These are phyloP conservation scores for Jatropha multifida DNA, from an alignment of 441 rosid species.

Conservation along the genomic window DNA sequence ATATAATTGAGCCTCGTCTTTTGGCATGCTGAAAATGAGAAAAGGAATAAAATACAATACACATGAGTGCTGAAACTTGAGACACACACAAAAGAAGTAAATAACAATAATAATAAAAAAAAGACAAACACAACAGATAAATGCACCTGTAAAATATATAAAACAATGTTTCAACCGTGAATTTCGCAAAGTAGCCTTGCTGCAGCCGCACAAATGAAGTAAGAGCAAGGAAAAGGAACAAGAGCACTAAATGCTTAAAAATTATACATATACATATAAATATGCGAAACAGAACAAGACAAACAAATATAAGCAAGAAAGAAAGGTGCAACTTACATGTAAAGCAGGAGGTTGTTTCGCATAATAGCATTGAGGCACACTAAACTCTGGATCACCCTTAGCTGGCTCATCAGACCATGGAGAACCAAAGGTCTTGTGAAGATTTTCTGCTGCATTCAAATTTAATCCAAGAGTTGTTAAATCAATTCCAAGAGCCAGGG, in stretches of 20 bases:
- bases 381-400: conserved; percentile 89
- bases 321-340: conserved; percentile 50
- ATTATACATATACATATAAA: neutral
- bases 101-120: neutral
- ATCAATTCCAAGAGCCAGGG: conserved; percentile 95
- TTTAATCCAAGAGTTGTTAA: conserved; percentile 85
- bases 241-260: conserved; percentile 4
- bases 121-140: conserved; percentile 11
- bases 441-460: conserved; percentile 83
- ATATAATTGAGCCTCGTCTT: conserved; percentile 89
- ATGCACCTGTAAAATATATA: conserved; percentile 85
- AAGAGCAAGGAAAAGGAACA: neutral
- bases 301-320: conserved; percentile 17
- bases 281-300: neutral
- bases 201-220: conserved; percentile 45
- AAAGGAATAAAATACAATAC: conserved; percentile 10
- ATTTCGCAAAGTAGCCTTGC: conserved; percentile 79
- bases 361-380: conserved; percentile 83
- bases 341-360: conserved; percentile 69
- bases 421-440: conserved; percentile 87
- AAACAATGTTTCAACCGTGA: conserved; percentile 68
- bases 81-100: neutral
- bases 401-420: conserved; percentile 98
- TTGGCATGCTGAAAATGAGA: conserved; percentile 73
- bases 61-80: conserved; percentile 3